Evolutionary conservation across 768 basidiomycete genomes (phyloP).

Genomic region (Udeniomyces megalosporus): DNA sequence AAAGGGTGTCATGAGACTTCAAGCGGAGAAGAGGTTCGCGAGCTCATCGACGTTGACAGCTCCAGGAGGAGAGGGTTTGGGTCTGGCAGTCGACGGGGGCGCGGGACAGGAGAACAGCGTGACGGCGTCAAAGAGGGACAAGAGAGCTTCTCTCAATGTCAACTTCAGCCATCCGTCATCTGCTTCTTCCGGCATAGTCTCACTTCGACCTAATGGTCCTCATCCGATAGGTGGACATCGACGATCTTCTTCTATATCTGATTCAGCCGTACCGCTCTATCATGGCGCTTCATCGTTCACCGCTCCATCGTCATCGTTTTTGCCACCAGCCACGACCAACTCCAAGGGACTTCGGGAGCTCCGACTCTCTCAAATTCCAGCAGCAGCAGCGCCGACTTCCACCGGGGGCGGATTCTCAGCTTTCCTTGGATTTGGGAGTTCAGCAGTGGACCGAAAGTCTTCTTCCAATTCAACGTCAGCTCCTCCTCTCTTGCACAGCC

Average conservation of each 20-base stretch:
- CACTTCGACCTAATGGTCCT: neutral
- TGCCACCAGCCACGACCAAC: neutral
- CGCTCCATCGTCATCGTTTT: neutral
- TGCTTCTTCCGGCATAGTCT: neutral
- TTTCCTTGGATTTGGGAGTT: constrained; percentile 1
- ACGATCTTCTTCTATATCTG: neutral
- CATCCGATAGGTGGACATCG: neutral
- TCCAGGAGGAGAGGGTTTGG: neutral
- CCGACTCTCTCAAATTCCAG: neutral
- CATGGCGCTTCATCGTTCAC: neutral
- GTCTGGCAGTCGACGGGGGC: neutral
- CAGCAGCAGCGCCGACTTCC: neutral
- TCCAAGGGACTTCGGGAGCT: constrained; percentile 4
- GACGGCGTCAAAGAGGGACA: constrained; percentile 9
- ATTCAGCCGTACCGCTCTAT: neutral
- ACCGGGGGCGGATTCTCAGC: neutral
- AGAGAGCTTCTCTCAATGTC: constrained; percentile 11
- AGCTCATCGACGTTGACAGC: neutral
- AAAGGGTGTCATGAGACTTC: constrained; percentile 7
- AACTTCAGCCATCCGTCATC: neutral
- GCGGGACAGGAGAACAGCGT: neutral
- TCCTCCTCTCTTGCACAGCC: no score
- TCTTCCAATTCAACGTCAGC: neutral
- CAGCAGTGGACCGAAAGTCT: neutral
- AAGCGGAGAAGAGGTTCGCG: neutral